phyloP scores from a whole-genome alignment of 768 basidiomycete genomes.

The Lepiota subincarnata region DNA sequence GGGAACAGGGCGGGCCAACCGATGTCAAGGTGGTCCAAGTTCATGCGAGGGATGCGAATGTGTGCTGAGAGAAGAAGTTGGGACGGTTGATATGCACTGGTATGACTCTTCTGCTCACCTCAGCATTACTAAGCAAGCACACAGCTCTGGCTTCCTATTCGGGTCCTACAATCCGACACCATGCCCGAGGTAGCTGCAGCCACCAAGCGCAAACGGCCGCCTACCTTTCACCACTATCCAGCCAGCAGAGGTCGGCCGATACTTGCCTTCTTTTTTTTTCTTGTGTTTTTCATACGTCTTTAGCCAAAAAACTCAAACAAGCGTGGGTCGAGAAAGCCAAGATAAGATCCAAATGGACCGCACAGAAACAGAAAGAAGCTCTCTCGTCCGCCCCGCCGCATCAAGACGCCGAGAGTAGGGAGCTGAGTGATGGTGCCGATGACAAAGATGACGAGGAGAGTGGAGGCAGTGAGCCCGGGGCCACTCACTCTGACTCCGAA shows the following conservation, averaged over 20 bases:
- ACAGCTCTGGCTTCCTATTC: constrained; percentile 11
- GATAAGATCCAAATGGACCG: constrained; percentile 75
- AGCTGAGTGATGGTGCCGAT: constrained; percentile 15
- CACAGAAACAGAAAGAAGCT: constrained; percentile 54
- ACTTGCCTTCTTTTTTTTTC: background rate
- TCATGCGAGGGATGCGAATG: constrained; percentile 73
- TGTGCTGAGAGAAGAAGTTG: constrained; percentile 34
- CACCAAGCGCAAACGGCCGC: constrained; percentile 55
- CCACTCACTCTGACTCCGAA: background rate
- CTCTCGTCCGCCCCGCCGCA: constrained; percentile 18
- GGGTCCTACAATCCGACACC: constrained; percentile 17
- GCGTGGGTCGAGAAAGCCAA: constrained; percentile 76
- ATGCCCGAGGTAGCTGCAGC: constrained; percentile 17
- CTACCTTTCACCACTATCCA: constrained; percentile 68
- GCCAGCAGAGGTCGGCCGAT: constrained; percentile 49
- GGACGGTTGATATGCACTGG: constrained; percentile 20
- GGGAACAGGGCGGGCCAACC: constrained; percentile 19
- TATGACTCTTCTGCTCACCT: constrained; percentile 16
- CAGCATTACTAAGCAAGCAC: constrained; percentile 23
- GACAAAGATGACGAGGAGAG: constrained; percentile 17
- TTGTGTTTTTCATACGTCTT: background rate
- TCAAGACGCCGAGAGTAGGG: constrained; percentile 14
- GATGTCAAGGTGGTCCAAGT: constrained; percentile 86
- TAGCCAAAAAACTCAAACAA: constrained; percentile 79
- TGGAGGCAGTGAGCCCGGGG: constrained; percentile 4